Evolutionary conservation across 1,139 yeast species (phyloP), one percentile per base, ranked within the genome.

Genomic region (Saccharomyces hybrid): DNA sequence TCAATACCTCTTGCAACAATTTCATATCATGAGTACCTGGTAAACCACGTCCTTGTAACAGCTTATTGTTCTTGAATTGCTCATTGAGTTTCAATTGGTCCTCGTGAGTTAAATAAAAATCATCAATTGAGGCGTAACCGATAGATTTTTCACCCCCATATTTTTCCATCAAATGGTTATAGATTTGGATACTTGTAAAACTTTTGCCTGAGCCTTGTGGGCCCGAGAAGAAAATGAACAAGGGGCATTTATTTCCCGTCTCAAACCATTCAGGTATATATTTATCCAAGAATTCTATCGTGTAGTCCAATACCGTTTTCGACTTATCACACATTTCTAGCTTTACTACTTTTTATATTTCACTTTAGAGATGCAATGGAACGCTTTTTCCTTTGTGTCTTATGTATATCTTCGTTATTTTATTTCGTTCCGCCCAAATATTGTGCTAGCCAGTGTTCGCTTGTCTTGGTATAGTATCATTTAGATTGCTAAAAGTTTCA

Each of bases 141-240:
- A 83, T 75, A 5, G 54, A 53, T 23, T 50, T 57, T n/a, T 63
- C 60, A 3, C 69, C 62, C 14, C 70, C 63, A 28, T 83, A 69
- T 47, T 73, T 65, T 1, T 60, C 57, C 5, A 75, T 70, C 5
- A 87, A 70, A 48, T 63, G 56, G 19, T 57, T 55, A 29, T 55
- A 54, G 2, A 68, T 46, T 34, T 75, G 70, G 1, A 70, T 67
- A 0, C 91, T 79, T 13, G 86, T 75, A 54, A 81, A 87, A 2
- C 96, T 81, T 69, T 91, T 91, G 0, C 98, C 98, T 1, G 95
- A 85, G 0, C 98, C 98, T 67, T 91, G 98, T 0, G 96, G 95
- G 0, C 97, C 98, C 51, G 87, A 82, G 2, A 89, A 69, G 0
- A 93, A 93, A 2, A 89, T 66, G 3, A 88, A 73, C 32, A 85